A percentile compares a stretch with the other conserved stretches of the same genome.
Evolutionary conservation across 2,329 filamentous ascomycete species (phyloP).

Genomic region (Colletotrichum eleusines): DNA sequence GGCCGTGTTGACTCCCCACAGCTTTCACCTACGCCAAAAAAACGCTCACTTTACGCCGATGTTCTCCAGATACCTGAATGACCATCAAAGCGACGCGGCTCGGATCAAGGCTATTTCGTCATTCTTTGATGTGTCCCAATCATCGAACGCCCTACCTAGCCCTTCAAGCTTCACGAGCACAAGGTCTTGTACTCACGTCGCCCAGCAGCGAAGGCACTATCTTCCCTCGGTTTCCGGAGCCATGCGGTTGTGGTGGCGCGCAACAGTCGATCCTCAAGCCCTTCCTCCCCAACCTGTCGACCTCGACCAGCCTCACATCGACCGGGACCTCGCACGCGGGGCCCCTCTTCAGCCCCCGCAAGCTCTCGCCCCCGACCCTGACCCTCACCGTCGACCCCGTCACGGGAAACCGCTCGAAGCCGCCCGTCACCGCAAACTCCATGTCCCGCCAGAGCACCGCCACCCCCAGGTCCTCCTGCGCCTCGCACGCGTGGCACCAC

Average conservation of each 20-base stretch:
- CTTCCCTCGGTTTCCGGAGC: neutral
- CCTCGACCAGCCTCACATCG: neutral
- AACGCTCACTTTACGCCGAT: neutral
- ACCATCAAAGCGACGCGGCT: neutral
- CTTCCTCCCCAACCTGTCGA: slow-evolving; percentile 10
- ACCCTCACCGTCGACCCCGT: neutral
- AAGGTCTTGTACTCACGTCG: neutral
- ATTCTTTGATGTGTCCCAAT: neutral
- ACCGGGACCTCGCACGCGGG: neutral
- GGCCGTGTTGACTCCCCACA: neutral
- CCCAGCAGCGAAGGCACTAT: neutral
- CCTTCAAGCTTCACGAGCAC: neutral
- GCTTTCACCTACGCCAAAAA: neutral
- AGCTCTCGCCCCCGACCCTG: neutral
- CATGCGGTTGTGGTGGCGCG: neutral
- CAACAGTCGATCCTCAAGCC: neutral
- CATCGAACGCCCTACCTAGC: neutral
- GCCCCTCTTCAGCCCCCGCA: neutral
- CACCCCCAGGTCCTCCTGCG: neutral
- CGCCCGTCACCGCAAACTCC: neutral
- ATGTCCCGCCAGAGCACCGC: neutral
- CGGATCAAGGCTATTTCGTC: neutral
- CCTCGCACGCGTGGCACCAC: slow-evolving; percentile 1
- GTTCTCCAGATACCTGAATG: neutral
- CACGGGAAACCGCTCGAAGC: neutral